Evolutionary conservation across 2,329 filamentous ascomycete genomes (phyloP).

Genomic region (Pseudogymnoascus sp.): DNA sequence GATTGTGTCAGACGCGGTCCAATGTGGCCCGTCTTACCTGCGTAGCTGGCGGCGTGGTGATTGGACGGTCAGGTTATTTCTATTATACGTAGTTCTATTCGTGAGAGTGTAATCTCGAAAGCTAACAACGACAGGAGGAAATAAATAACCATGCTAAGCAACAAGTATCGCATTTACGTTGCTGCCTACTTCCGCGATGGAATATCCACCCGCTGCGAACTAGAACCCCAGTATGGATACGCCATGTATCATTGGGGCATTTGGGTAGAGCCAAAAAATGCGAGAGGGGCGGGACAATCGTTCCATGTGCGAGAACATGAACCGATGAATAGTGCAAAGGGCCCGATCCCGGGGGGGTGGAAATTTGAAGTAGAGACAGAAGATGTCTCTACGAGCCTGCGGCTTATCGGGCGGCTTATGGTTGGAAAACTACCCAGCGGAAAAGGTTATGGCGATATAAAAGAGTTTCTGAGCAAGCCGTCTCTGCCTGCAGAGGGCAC

Average conservation of each 20-base stretch:
- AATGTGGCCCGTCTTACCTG: not conserved
- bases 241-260: not conserved
- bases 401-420: not conserved
- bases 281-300: not conserved
- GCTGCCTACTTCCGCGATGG: not conserved
- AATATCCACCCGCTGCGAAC: not conserved
- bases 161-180: not conserved
- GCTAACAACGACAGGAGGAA: not conserved
- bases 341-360: not conserved
- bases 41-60: not conserved
- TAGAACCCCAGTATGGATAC: not conserved
- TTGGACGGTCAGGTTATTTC: not conserved
- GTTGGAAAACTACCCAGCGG: not conserved
- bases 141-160: not conserved
- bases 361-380: not conserved
- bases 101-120: not conserved
- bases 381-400: not conserved
- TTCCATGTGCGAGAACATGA: not conserved
- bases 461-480: not conserved
- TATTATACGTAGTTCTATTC: no score
- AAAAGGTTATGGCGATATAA: not conserved
- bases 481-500: not conserved
- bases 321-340: not conserved
- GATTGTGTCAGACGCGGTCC: slow-evolving; percentile 5
- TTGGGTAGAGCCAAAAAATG: not conserved